Evolutionary conservation across 495 filamentous ascomycete genomes (phyloP).

Genomic region (Copromyces sp.): DNA sequence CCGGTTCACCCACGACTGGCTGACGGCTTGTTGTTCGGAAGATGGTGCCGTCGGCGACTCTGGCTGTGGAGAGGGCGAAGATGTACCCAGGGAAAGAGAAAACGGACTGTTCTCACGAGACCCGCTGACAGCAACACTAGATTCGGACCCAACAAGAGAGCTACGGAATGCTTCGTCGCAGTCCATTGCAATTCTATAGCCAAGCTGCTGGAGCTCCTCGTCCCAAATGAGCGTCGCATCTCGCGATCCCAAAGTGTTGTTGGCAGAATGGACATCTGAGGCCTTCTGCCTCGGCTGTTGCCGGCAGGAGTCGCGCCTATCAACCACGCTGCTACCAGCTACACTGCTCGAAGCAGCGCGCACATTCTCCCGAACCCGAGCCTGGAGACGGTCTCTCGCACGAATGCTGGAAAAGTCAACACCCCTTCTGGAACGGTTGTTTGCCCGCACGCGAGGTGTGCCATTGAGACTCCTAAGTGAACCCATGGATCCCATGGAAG

Average conservation of each 20-base stretch:
- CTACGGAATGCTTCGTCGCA: slow-evolving; percentile 73
- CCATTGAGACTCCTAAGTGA: slow-evolving; percentile 50
- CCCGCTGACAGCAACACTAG: slow-evolving; percentile 9
- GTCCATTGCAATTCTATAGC: slow-evolving; percentile 37
- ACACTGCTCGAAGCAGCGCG: slow-evolving; percentile 17
- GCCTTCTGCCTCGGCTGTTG: not conserved
- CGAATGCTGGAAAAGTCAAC: slow-evolving; percentile 60
- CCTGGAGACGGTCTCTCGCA: slow-evolving; percentile 16
- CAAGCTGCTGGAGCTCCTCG: slow-evolving; percentile 42
- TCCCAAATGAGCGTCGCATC: slow-evolving; percentile 27
- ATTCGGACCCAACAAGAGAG: slow-evolving; percentile 43
- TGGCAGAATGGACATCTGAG: not conserved
- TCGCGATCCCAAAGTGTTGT: slow-evolving; percentile 3
- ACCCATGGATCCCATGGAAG: slow-evolving; percentile 42
- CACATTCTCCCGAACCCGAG: slow-evolving; percentile 3
- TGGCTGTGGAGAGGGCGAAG: slow-evolving; percentile 1
- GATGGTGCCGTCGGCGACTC: not conserved
- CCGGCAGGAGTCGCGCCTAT: not conserved
- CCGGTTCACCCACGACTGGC: slow-evolving; percentile 26
- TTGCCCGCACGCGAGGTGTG: slow-evolving; percentile 36
- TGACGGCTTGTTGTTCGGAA: not conserved
- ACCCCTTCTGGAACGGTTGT: slow-evolving; percentile 57
- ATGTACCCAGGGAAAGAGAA: slow-evolving; percentile 14
- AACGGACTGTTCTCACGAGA: slow-evolving; percentile 17
- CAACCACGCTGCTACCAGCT: slow-evolving; percentile 6